These are phyloP conservation scores for Teunomyces atbi DNA, from an alignment of 805 yeast genomes.

Conservation along the genomic window DNA sequence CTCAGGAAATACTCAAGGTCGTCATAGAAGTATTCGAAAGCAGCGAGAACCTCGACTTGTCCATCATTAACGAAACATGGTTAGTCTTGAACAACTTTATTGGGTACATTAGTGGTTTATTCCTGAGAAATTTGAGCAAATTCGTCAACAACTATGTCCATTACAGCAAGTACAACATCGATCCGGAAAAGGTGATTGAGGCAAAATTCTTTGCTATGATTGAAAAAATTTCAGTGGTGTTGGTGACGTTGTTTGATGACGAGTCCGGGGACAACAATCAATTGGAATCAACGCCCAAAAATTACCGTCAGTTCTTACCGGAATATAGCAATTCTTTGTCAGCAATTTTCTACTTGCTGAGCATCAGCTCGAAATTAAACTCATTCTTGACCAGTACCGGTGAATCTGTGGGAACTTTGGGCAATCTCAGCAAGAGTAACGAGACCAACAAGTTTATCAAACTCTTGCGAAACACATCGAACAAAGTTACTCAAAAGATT, in stretches of 20 bases:
- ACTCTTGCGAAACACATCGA: constrained; percentile 29
- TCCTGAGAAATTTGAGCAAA: constrained; percentile 27
- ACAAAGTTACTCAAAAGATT: constrained; percentile 35
- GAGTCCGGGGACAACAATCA: constrained; percentile 26
- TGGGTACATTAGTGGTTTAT: constrained; percentile 30
- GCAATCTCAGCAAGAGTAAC: constrained; percentile 28
- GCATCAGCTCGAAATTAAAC: constrained; percentile 27
- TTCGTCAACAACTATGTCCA: constrained; percentile 39
- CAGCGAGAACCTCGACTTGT: constrained; percentile 40
- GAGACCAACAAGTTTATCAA: constrained; percentile 40
- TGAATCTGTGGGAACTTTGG: constrained; percentile 27
- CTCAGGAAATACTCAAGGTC: constrained; percentile 25
- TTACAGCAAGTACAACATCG: constrained; percentile 29
- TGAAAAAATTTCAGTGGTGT: constrained; percentile 22
- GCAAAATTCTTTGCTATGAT: constrained; percentile 25
- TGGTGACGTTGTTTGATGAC: constrained; percentile 30
- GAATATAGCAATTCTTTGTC: constrained; percentile 41
- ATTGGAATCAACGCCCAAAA: constrained; percentile 34
- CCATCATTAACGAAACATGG: constrained; percentile 45
- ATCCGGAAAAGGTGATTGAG: constrained; percentile 27
- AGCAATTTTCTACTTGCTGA: constrained; percentile 33
- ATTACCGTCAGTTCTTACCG: constrained; percentile 38
- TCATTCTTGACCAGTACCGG: constrained; percentile 32
- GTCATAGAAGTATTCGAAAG: constrained; percentile 34
- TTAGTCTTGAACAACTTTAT: constrained; percentile 37